These are phyloP conservation scores for Mortierella sp. DNA, from an alignment of 371 early-diverging fungal genomes.

Conservation along the genomic window DNA sequence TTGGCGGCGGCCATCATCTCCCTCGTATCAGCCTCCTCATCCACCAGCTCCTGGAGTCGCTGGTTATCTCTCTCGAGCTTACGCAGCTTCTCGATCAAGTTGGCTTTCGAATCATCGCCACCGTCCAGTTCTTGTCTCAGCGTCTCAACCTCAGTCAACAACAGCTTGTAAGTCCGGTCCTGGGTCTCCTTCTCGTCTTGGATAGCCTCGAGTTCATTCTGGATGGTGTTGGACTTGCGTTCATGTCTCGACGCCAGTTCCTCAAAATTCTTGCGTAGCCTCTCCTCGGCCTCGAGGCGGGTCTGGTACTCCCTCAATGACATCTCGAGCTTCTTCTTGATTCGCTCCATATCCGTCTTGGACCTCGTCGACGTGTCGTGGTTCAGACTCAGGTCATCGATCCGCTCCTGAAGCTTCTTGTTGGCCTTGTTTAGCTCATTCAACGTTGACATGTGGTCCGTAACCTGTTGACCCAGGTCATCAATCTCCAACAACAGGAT, in stretches of 20 bases:
- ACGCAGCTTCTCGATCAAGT: slow-evolving; percentile 67
- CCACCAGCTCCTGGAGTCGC: slow-evolving; percentile 71
- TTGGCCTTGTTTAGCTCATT: slow-evolving; percentile 71
- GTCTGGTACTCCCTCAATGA: slow-evolving; percentile 71
- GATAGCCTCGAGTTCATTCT: slow-evolving; percentile 75
- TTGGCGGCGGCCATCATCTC: slow-evolving; percentile 64
- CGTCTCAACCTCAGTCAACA: slow-evolving; percentile 72
- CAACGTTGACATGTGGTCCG: slow-evolving; percentile 69
- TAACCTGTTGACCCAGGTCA: slow-evolving; percentile 79
- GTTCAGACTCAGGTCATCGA: slow-evolving; percentile 69
- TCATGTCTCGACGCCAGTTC: slow-evolving; percentile 84
- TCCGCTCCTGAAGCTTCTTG: slow-evolving; percentile 72
- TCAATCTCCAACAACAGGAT: slow-evolving; percentile 84
- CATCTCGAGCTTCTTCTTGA: slow-evolving; percentile 71
- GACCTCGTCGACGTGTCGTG: slow-evolving; percentile 72
- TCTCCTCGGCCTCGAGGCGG: slow-evolving; percentile 76
- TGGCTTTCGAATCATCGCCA: slow-evolving; percentile 69
- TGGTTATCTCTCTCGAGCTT: slow-evolving; percentile 77
- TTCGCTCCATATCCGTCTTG: slow-evolving; percentile 78
- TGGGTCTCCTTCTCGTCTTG: slow-evolving; percentile 73
- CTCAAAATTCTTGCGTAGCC: slow-evolving; percentile 77
- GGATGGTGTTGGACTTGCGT: slow-evolving; percentile 78
- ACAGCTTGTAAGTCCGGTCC: slow-evolving; percentile 72
- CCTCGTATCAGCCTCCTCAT: slow-evolving; percentile 71
- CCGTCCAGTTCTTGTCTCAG: slow-evolving; percentile 69